Evolutionary conservation across 176 grass and related monocot species (phyloP).

Genomic region (Neostapfia colusana): DNA sequence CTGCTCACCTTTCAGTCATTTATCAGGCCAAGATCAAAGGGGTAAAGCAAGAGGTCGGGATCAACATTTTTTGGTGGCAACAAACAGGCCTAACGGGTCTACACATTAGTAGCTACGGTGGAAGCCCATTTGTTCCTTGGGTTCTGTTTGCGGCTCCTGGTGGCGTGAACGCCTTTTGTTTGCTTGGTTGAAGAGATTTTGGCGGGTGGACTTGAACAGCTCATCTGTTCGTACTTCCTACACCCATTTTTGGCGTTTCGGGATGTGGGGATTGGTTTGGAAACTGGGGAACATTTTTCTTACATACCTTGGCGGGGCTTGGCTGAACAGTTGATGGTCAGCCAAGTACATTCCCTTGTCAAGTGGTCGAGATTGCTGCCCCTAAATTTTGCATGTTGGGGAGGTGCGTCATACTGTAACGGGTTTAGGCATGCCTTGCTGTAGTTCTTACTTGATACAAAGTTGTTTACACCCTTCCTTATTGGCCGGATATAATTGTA

Average conservation of each 20-base stretch:
- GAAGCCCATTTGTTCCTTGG: conserved; percentile 39
- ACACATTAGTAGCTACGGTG: background rate
- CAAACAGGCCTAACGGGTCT: conserved; percentile 3
- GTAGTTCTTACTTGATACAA: background rate
- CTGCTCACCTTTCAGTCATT: background rate
- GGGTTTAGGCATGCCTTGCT: conserved; percentile 21
- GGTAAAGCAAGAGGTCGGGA: background rate
- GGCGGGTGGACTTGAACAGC: conserved; percentile 16
- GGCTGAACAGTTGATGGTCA: conserved; percentile 20
- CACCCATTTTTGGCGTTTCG: conserved; percentile 14
- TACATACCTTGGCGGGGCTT: conserved; percentile 26
- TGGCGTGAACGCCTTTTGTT: background rate
- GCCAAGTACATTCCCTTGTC: conserved; percentile 9
- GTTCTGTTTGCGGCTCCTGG: background rate
- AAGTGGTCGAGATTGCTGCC: conserved; percentile 8
- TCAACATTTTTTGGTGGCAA: background rate
- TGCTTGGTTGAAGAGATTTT: conserved; percentile 38
- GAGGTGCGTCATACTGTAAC: conserved; percentile 31
- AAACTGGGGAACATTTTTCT: background rate
- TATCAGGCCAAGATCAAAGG: conserved; percentile 24
- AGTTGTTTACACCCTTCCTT: conserved; percentile 17
- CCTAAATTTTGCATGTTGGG: conserved; percentile 55
- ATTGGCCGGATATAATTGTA: background rate
- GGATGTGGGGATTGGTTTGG: conserved; percentile 20
- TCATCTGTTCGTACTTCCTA: conserved; percentile 37